Evolutionary conservation across 169 alveolate species (phyloP), one percentile per base, ranked within the genome.

Genomic region (Theileria annulata): DNA sequence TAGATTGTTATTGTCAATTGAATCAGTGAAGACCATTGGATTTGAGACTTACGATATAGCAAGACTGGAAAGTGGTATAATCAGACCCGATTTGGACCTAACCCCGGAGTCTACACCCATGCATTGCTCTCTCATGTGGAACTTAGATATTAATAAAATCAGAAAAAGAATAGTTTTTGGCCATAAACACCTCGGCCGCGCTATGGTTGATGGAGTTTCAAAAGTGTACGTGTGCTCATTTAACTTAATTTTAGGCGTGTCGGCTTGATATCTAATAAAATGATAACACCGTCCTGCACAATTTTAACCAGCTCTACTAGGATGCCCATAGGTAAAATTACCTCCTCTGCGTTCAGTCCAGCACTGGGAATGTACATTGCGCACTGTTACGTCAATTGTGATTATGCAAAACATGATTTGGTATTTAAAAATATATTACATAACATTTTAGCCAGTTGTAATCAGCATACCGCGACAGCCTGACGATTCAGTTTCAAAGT

Each of bases 51-150:
- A 83, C 62, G 91, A 90, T 58, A 60, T 84, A 21, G 87, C 86
- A 67, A 81, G 94, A 68, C 76, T 90, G 92, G 94, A 90, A 76
- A 76, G 91, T 8, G 94, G 94, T 3, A 69, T 90, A 17, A 80
- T 89, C 5, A 37, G 86, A 19, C 79, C 88, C 37, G 92, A 87
- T 12, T 64, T 87, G 10, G 94, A 90, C 68, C 68, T 90, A 13
- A 74, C 89, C 31, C 82, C 91, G 59, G 89, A 90, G 35, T 69
- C 89, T 13, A 73, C 91, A 33, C 94, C 94, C 15, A 76, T 90
- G 56, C 82, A 79, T 27, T 87, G 92, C 21, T 71, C 94, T 0
- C 80, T 90, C 25, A 74, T 91, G 73, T 90, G 94, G 94, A 78
- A 88, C 23, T 77, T 90, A 51, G 89, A 90, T 75, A 75, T 74